Base-by-base conservation (phyloP, 1,284 basidiomycete species). In the Tylopilus sp. region DNA sequence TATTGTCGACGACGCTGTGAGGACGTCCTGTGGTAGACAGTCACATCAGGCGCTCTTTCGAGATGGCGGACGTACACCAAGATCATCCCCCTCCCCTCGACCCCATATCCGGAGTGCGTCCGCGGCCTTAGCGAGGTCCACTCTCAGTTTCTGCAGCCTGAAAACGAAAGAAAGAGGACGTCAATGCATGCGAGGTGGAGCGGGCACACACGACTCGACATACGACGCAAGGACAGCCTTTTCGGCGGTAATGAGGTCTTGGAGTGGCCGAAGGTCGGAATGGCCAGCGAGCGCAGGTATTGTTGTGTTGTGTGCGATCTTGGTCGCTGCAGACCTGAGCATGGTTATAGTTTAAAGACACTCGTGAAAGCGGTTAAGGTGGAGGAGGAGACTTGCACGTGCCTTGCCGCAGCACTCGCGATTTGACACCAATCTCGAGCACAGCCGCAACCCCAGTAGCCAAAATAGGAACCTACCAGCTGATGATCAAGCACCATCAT, bases 211-310 rank as follows among this genome's bases (percentile, higher is more conserved):
- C 43, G 43, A 36, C 16, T 18, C 12, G 26, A 77, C 84, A 54
- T 72, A 89, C 80, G 84, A 80, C 46, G 78, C 73, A 38, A 96
- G 73, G 13, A 95, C 86, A 5, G 77, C 71, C 72, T 97, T 97
- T 70, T 97, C 94, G 1, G 87, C 78, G 2, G 82, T 86, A 54
- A 97, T 97, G 55, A 96, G 75, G 60, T 94, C 92, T 65, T 97
- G 93, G 5, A 97, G 72, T 0, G 83, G 78, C 28, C 86, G 74
- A 13, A 94, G 70, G 65, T 96, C 93, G 60, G 85, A 84, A 65
- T 93, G 94, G 0, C 87, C 91, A 11, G 75, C 81, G 4, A 94
- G 71, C 0, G 82, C 75, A 23, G 91, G 85, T 13, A 93, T 71
- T 3, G 84, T 91, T 1, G 89, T 82, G 60, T 90, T 92, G 66